Conservation (phyloP, 2,329 filamentous ascomycete species). For the Hymenoscyphus scutula region DNA sequence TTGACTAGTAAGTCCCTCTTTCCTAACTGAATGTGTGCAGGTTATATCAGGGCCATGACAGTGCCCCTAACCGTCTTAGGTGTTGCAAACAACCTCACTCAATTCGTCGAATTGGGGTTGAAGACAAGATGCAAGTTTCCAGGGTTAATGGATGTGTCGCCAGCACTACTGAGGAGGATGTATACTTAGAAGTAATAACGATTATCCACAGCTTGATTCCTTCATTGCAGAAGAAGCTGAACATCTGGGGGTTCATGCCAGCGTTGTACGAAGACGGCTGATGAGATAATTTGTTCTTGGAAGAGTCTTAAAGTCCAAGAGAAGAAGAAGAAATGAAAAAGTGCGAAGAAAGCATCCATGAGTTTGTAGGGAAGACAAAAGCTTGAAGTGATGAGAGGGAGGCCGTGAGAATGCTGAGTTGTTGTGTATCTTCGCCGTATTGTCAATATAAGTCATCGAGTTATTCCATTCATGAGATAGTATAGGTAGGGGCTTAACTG, state of each 20-base stretch:
- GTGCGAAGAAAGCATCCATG: too few relatives aligned
- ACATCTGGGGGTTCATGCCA: not conserved
- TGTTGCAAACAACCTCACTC: not conserved
- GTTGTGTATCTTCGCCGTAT: not conserved
- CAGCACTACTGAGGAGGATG: not conserved
- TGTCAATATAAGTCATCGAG: not conserved
- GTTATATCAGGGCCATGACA: too few relatives aligned
- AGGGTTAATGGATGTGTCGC: not conserved
- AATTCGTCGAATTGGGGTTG: slow-evolving; percentile 1
- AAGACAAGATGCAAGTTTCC: not conserved
- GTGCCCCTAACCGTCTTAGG: not conserved
- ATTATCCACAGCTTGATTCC: slow-evolving; percentile 1
- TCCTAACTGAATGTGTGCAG: too few relatives aligned
- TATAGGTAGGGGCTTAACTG: not conserved
- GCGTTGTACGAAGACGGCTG: not conserved
- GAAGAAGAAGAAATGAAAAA: too few relatives aligned
- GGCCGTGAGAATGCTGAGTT: not conserved
- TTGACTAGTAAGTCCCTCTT: too few relatives aligned
- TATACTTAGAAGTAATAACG: not conserved
- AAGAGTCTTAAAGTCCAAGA: too few relatives aligned
- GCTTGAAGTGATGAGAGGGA: not conserved
- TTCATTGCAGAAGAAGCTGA: not conserved
- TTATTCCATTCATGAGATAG: not conserved
- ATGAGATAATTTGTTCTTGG: too few relatives aligned
- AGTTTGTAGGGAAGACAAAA: too few relatives aligned